Evolutionary conservation across 352 stramenopile genomes (phyloP).

Genomic region (Pythium volutum): DNA sequence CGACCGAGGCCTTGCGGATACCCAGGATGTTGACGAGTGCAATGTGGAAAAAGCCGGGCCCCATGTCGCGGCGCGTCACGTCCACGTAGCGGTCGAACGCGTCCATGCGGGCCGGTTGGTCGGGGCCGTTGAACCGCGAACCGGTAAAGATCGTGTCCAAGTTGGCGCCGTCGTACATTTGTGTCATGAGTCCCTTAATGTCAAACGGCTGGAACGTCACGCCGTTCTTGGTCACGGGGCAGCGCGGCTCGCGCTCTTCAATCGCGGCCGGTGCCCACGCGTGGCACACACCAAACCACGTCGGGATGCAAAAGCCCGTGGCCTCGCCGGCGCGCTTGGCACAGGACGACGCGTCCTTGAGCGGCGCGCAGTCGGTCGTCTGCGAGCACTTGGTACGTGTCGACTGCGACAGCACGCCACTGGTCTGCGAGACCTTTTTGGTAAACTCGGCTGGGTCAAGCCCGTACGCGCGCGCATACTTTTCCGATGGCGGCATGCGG

Average conservation of each 20-base stretch:
- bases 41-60: constrained; percentile 33
- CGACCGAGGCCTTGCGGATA: constrained; percentile 30
- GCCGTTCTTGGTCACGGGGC: constrained; percentile 36
- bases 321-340: constrained; percentile 1
- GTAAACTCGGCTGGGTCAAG: constrained; percentile 14
- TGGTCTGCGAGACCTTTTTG: constrained; percentile 18
- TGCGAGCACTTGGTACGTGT: not conserved
- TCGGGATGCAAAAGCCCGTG: constrained; percentile 2
- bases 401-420: constrained; percentile 6
- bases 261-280: constrained; percentile 17
- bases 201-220: constrained; percentile 27
- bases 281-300: constrained; percentile 17
- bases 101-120: constrained; percentile 19
- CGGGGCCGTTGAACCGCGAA: constrained; percentile 28
- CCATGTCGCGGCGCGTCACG: constrained; percentile 40
- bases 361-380: constrained; percentile 2
- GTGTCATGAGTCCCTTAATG: constrained; percentile 23
- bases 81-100: constrained; percentile 46
- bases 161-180: constrained; percentile 25
- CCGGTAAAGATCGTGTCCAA: constrained; percentile 44
- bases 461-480: constrained; percentile 24
- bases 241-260: constrained; percentile 2
- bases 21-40: constrained; percentile 41
- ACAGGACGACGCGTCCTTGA: not conserved
- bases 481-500: constrained; percentile 19